phyloP scores from a whole-genome alignment of 139 green algal genomes.

The Nannochloris sp. region DNA sequence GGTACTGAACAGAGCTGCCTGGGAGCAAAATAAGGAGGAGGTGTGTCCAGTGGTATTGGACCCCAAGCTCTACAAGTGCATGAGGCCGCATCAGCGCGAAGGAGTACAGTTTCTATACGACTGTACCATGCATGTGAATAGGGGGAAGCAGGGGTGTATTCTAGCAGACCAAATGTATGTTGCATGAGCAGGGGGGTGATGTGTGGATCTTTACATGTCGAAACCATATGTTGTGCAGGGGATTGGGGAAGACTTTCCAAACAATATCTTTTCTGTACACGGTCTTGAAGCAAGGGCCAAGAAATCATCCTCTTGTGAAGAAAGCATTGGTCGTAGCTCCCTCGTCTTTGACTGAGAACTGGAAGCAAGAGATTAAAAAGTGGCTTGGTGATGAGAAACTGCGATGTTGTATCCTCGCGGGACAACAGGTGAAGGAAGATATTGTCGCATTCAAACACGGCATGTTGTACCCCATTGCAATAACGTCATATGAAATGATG shows the following conservation, averaged over 20 bases:
- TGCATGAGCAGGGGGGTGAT: too few relatives aligned
- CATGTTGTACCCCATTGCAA: constrained; percentile 14
- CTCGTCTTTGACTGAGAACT: constrained; percentile 64
- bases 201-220: too few relatives aligned
- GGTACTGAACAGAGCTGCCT: constrained; percentile 46
- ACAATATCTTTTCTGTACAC: constrained; percentile 65
- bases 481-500: constrained; percentile 44
- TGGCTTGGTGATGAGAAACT: constrained; percentile 73
- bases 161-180: constrained; percentile 56
- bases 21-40: constrained; percentile 2
- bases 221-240: constrained; percentile 34
- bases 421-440: constrained; percentile 20
- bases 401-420: constrained; percentile 30
- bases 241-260: constrained; percentile 23
- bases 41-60: constrained; percentile 53
- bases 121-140: constrained; percentile 11
- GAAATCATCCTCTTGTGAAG: constrained; percentile 21
- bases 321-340: constrained; percentile 67
- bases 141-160: constrained; percentile 15
- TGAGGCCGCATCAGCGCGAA: constrained; percentile 44
- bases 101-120: constrained; percentile 74
- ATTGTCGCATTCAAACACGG: constrained; percentile 34
- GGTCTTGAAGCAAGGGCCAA: constrained; percentile 28
- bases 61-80: constrained; percentile 42
- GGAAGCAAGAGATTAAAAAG: constrained; percentile 63